phyloP scores from a whole-genome alignment of 257 asterid genomes.

The Mitragyna speciosa region DNA sequence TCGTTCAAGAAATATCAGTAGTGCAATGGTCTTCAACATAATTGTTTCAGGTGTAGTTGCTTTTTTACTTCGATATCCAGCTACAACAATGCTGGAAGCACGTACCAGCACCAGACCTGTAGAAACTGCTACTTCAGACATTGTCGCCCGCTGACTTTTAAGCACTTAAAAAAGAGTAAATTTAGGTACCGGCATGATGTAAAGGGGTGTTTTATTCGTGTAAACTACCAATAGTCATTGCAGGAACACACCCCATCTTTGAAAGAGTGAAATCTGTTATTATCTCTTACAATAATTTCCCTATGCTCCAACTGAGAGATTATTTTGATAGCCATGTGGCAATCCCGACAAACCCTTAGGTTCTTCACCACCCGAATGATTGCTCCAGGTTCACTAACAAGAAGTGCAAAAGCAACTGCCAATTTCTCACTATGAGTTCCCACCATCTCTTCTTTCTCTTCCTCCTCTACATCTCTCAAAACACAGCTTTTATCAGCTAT shows the following conservation, averaged over 20 bases:
- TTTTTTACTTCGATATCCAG: too few species aligned
- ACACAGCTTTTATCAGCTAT: slow-evolving; percentile 51
- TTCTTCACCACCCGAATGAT: slow-evolving; percentile 62
- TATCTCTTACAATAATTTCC: slow-evolving; percentile 63
- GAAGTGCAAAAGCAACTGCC: slow-evolving; percentile 60
- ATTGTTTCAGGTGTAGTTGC: too few species aligned
- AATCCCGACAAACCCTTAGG: slow-evolving; percentile 65
- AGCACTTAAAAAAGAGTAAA: neutral
- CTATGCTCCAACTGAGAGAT: slow-evolving; percentile 49
- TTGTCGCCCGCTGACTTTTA: neutral
- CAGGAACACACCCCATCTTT: slow-evolving; percentile 59
- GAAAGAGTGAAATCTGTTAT: slow-evolving; percentile 59
- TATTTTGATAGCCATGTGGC: slow-evolving; percentile 62
- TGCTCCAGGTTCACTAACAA: slow-evolving; percentile 44
- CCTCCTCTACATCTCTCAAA: slow-evolving; percentile 64
- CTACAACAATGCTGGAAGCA: too few species aligned
- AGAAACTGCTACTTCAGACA: neutral
- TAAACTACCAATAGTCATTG: slow-evolving; percentile 63
- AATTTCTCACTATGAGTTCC: slow-evolving; percentile 62
- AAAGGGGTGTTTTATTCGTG: neutral
- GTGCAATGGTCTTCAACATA: too few species aligned
- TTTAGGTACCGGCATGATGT: too few species aligned
- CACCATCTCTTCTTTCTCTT: slow-evolving; percentile 67
- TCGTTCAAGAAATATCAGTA: too few species aligned
- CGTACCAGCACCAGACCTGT: too few species aligned